phyloP scores from a whole-genome alignment of 1,284 basidiomycete species.

The Porodaedalea pini region DNA sequence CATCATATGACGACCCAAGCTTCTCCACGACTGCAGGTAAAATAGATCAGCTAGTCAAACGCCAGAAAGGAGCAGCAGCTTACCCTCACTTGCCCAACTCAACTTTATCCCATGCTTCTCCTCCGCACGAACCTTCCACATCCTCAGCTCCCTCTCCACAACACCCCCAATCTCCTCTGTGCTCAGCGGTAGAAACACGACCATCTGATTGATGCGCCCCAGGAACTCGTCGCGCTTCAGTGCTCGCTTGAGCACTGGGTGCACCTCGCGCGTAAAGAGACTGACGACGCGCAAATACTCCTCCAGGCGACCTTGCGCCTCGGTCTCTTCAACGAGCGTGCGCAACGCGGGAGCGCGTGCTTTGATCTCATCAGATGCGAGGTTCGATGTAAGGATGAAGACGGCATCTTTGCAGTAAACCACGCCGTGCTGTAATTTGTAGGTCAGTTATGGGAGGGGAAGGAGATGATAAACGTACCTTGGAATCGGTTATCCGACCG shows the following conservation, averaged over 20 bases:
- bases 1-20: conserved; percentile 10
- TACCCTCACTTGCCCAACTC: conserved; percentile 14
- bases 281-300: conserved; percentile 9
- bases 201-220: conserved; percentile 16
- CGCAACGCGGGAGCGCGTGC: neutral
- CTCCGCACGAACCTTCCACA: conserved; percentile 7
- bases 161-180: conserved; percentile 10
- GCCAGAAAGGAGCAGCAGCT: neutral
- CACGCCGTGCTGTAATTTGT: conserved; percentile 12
- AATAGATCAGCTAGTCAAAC: no score
- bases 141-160: conserved; percentile 4
- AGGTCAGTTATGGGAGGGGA: no score
- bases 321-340: conserved; percentile 7
- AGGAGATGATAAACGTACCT: conserved; percentile 6
- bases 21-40: conserved; percentile 7
- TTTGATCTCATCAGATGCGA: conserved; percentile 18
- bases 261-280: conserved; percentile 10
- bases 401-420: conserved; percentile 17
- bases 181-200: conserved; percentile 17
- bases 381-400: conserved; percentile 19
- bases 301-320: conserved; percentile 8
- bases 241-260: conserved; percentile 5
- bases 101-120: conserved; percentile 16
- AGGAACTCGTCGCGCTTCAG: conserved; percentile 18
- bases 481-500: conserved; percentile 12